These are phyloP conservation scores for Phytophthora hibernalis DNA, from an alignment of 352 stramenopile species.

Conservation along the genomic window DNA sequence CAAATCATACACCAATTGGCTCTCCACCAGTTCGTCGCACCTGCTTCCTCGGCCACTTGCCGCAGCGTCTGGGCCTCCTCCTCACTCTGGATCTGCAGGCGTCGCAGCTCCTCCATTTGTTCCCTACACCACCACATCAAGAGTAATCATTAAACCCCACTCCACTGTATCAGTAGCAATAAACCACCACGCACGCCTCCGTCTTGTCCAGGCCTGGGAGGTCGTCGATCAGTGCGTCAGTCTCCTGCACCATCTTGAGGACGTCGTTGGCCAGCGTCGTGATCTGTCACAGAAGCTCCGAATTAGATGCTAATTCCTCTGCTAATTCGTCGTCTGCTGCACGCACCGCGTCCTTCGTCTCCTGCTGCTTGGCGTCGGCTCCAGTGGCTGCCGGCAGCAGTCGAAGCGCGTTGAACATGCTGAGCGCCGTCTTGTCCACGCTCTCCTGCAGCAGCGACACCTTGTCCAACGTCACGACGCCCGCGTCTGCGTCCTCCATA, in stretches of 20 bases:
- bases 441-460: slow-evolving; percentile 86
- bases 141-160: slow-evolving; percentile 7
- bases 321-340: not conserved
- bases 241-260: slow-evolving; percentile 81
- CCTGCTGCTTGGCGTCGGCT: slow-evolving; percentile 56
- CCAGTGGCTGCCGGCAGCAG: slow-evolving; percentile 65
- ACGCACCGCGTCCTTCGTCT: slow-evolving; percentile 62
- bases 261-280: slow-evolving; percentile 80
- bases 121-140: slow-evolving; percentile 43
- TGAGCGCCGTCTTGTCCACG: slow-evolving; percentile 87
- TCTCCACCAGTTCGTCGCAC: slow-evolving; percentile 24
- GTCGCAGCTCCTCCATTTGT: slow-evolving; percentile 80
- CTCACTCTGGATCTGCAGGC: slow-evolving; percentile 84
- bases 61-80: slow-evolving; percentile 85
- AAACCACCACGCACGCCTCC: slow-evolving; percentile 51
- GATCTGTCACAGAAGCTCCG: slow-evolving; percentile 49
- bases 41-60: slow-evolving; percentile 84
- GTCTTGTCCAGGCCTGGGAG: slow-evolving; percentile 85
- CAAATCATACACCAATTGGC: not conserved
- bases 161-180: not conserved
- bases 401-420: slow-evolving; percentile 90
- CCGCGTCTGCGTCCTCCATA: slow-evolving; percentile 39
- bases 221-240: slow-evolving; percentile 79
- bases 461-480: slow-evolving; percentile 63
- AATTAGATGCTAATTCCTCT: not conserved